These are phyloP conservation scores for Vitis hybrid DNA, from an alignment of 177 flowering plant species.

Conservation along the genomic window DNA sequence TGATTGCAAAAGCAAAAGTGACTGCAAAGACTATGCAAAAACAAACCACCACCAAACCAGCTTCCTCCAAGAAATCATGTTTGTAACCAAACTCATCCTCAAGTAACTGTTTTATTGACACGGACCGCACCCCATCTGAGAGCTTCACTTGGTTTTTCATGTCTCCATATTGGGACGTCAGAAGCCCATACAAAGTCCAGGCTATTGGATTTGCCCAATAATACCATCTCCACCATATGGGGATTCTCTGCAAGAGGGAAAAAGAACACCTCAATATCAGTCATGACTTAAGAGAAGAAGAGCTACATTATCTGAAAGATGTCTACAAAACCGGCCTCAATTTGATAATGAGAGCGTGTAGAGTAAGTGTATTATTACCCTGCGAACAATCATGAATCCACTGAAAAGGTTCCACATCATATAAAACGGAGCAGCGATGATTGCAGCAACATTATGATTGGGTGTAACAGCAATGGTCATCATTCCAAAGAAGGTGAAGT, in stretches of 20 bases:
- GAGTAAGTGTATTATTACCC: constrained; percentile 46
- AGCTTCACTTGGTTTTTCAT: constrained; percentile 45
- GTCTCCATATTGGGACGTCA: constrained; percentile 80
- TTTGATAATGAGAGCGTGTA: no score
- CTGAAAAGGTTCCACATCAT: constrained; percentile 99
- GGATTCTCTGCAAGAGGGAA: constrained; percentile 62
- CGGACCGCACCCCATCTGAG: constrained; percentile 49
- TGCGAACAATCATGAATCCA: constrained; percentile 88
- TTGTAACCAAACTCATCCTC: constrained; percentile 57
- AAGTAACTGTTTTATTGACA: constrained; percentile 43
- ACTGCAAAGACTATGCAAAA: constrained; percentile 70
- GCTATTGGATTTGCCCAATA: constrained; percentile 94
- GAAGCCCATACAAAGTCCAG: constrained; percentile 89
- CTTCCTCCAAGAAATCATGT: constrained; percentile 68
- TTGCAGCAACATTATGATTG: constrained; percentile 88
- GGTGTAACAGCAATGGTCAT: constrained; percentile 96
- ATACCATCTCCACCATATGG: constrained; percentile 99
- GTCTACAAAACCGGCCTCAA: no score
- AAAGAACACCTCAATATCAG: no score
- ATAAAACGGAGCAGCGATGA: constrained; percentile 89
- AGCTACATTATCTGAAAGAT: no score
- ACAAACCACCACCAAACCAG: constrained; percentile 60
- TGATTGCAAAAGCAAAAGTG: constrained; percentile 79
- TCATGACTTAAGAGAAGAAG: no score
- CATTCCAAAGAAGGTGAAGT: constrained; percentile 97